A percentile compares a stretch with the other conserved stretches of the same genome.
These are phyloP conservation scores for Tephrocybe sp. DNA, from an alignment of 768 basidiomycete species.

Conservation along the genomic window DNA sequence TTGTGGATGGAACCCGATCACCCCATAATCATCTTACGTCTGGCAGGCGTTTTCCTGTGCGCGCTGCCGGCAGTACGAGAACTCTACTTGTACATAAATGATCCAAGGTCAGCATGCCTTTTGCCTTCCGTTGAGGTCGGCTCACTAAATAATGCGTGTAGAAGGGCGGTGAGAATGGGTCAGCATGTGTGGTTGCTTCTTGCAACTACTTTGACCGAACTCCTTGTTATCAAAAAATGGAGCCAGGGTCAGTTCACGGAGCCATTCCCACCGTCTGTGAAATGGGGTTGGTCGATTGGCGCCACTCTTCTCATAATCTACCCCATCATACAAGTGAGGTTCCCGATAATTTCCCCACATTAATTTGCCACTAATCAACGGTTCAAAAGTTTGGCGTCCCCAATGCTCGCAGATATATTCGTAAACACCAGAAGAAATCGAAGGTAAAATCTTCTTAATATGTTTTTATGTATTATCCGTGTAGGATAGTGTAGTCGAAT, in stretches of 20 bases:
- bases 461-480: not conserved
- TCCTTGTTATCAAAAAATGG: slow-evolving; percentile 83
- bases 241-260: slow-evolving; percentile 66
- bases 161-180: slow-evolving; percentile 85
- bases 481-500: too few relatives aligned
- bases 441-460: slow-evolving; percentile 36
- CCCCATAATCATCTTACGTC: slow-evolving; percentile 72
- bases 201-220: slow-evolving; percentile 82
- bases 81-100: slow-evolving; percentile 79
- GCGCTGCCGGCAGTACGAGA: slow-evolving; percentile 86
- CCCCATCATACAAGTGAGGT: slow-evolving; percentile 63
- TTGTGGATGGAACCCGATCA: slow-evolving; percentile 93
- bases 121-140: not conserved
- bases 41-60: slow-evolving; percentile 80
- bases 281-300: slow-evolving; percentile 67
- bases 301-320: slow-evolving; percentile 63
- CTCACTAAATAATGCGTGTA: slow-evolving; percentile 25
- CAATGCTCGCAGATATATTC: slow-evolving; percentile 51
- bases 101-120: slow-evolving; percentile 60
- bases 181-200: slow-evolving; percentile 86
- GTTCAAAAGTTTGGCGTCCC: slow-evolving; percentile 63
- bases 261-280: slow-evolving; percentile 62
- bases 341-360: not conserved
- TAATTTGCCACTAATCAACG: slow-evolving; percentile 1
- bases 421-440: slow-evolving; percentile 35